Base-by-base conservation (phyloP, 495 filamentous ascomycete genomes). In the Aspergillus leporis region DNA sequence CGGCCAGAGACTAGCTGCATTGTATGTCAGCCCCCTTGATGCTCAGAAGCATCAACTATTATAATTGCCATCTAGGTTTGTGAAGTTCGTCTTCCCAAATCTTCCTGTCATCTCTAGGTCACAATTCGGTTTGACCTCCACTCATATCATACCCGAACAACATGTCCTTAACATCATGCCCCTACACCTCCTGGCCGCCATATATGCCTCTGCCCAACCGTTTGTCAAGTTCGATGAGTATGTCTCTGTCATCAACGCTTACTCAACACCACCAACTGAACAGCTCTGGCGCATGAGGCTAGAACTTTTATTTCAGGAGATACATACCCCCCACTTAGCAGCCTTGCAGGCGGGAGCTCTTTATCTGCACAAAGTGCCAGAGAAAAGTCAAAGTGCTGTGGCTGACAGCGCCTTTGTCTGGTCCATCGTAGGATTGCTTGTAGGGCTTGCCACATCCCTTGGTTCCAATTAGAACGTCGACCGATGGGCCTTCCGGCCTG, bases 401-500 rank as follows among this genome's bases (percentile, higher is more conserved):
- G 66, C 68, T 32, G 70, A 74, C 36, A 70, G 65, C 1, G 68
- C 70, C 0, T 74, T 71, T 23, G 2, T 66, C 9, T 77, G 73
- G 73, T 73, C 73, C 0, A 70, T 73, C 23, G 61, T 75, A 18
- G 71, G 73, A 22, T 66, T 67, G 46, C 54, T 70, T 9, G 69
- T 75, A 4, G 70, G 65, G 6, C 45, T 76, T 1, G 67, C 73
- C 0, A 62, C 60, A 25, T 70, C 66, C 3, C 83, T 96, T 8
- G 92, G 92, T 32, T 78, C 96, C 92, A 96, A 67, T 83, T 93
- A 10, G 91, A 96, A 69, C 93, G 90, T 70, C 84, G 87, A 14
- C 78, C 79, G 51, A 95, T 92, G 92, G 88, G 89, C 59, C 92
- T 97, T 43, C 92, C 92, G 4, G 74, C 78, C 3, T 96, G 92